Conservation (phyloP, 2,329 filamentous ascomycete species). For the Alternaria sp. region DNA sequence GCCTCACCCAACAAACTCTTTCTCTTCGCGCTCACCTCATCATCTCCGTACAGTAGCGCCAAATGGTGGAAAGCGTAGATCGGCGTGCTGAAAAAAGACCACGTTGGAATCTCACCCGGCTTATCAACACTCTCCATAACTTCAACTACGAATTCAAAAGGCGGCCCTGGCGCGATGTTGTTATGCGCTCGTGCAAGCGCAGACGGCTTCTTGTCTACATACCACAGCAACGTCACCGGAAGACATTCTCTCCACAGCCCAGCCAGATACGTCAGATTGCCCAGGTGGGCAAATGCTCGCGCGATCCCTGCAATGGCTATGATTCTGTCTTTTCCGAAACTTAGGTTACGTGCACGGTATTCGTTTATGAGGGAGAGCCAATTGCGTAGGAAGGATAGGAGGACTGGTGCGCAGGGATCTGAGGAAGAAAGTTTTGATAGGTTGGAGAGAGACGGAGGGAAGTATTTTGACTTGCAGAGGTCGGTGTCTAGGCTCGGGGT, state of each 20-base stretch:
- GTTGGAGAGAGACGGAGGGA: background rate
- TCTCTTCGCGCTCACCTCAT: background rate
- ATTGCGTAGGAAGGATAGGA: background rate
- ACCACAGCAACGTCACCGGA: conserved; percentile 9
- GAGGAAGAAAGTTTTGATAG: background rate
- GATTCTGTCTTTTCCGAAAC: conserved; percentile 6
- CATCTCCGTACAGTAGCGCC: background rate
- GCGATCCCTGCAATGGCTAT: conserved; percentile 17
- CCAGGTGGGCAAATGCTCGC: background rate
- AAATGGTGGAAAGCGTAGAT: conserved; percentile 5
- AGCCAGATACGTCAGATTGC: conserved; percentile 11
- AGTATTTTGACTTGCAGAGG: background rate
- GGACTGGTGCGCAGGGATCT: background rate
- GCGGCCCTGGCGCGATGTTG: background rate
- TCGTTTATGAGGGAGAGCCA: conserved; percentile 8
- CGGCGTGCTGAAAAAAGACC: conserved; percentile 11
- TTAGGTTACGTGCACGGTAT: conserved; percentile 4
- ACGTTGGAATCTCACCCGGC: background rate
- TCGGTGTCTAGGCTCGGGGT: background rate
- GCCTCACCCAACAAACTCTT: background rate
- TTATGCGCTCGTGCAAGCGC: background rate
- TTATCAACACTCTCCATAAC: background rate
- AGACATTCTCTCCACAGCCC: conserved; percentile 7
- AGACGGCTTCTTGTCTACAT: background rate
- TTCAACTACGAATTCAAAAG: background rate